A percentile compares a stretch with the other conserved stretches of the same genome.
These are phyloP conservation scores for Phytophthora boehmeriae DNA, from an alignment of 352 stramenopile genomes.

Conservation along the genomic window DNA sequence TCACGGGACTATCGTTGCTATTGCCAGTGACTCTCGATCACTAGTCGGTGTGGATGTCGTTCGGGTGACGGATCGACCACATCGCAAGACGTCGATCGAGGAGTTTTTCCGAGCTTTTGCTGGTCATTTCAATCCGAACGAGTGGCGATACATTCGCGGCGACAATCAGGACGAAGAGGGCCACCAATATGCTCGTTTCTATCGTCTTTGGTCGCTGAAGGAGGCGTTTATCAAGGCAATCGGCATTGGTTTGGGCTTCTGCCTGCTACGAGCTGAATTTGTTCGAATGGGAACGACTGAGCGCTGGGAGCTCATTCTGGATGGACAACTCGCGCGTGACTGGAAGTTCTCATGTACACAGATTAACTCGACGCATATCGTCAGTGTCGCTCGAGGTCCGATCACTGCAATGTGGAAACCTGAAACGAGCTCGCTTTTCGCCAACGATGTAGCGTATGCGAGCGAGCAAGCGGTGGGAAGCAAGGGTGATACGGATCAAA, in stretches of 20 bases:
- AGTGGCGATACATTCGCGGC: slow-evolving; percentile 65
- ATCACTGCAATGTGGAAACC: slow-evolving; percentile 48
- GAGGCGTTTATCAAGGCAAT: slow-evolving; percentile 81
- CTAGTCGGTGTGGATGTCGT: slow-evolving; percentile 82
- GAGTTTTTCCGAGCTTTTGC: slow-evolving; percentile 74
- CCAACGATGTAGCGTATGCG: background rate
- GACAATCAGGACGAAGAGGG: slow-evolving; percentile 16
- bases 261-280: slow-evolving; percentile 64
- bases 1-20: slow-evolving; percentile 70
- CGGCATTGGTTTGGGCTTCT: slow-evolving; percentile 70
- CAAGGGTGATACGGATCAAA: background rate
- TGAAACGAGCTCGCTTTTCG: slow-evolving; percentile 52
- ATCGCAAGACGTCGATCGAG: slow-evolving; percentile 16
- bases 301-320: slow-evolving; percentile 45
- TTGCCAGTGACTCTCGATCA: slow-evolving; percentile 42
- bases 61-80: slow-evolving; percentile 54
- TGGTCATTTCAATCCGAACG: slow-evolving; percentile 55
- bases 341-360: slow-evolving; percentile 53
- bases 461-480: background rate
- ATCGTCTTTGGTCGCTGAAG: slow-evolving; percentile 79
- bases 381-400: slow-evolving; percentile 55
- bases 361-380: slow-evolving; percentile 42
- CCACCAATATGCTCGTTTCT: slow-evolving; percentile 52
- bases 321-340: slow-evolving; percentile 39
- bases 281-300: slow-evolving; percentile 6